Conservation (phyloP, 495 filamentous ascomycete species). For the Pseudomonodictys pantanalensis region DNA sequence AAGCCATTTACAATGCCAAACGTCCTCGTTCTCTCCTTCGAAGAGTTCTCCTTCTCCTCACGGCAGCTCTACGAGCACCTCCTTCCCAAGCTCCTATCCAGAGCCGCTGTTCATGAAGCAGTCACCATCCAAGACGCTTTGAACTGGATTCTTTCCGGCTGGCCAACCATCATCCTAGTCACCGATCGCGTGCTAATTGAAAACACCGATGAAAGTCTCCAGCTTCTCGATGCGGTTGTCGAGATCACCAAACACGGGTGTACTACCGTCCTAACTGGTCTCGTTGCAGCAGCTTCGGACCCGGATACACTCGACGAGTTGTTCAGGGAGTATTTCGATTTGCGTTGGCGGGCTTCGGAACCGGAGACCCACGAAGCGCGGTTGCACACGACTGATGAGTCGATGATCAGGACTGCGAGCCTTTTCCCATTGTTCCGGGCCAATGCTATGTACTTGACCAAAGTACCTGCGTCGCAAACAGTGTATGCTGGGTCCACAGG, state of each 20-base stretch:
- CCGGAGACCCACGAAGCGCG: neutral
- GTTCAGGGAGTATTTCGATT: conserved; percentile 20
- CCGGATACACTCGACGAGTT: neutral
- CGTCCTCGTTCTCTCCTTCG: conserved; percentile 27
- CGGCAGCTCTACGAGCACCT: conserved; percentile 27
- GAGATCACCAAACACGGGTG: conserved; percentile 26
- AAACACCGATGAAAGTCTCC: conserved; percentile 10
- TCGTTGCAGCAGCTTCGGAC: conserved; percentile 17
- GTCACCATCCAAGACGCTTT: conserved; percentile 25
- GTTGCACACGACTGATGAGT: conserved; percentile 7
- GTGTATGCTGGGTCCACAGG: conserved; percentile 16
- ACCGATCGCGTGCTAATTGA: conserved; percentile 19
- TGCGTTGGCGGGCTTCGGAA: conserved; percentile 18
- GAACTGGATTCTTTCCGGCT: conserved; percentile 23
- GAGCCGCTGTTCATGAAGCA: conserved; percentile 27
- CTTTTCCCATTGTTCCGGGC: conserved; percentile 9
- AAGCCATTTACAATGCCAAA: conserved; percentile 14
- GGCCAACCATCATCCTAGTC: conserved; percentile 27
- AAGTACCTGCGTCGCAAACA: conserved; percentile 15
- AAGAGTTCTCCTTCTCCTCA: conserved; percentile 32
- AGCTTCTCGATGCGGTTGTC: conserved; percentile 13
- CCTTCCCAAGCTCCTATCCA: conserved; percentile 25
- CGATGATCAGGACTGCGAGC: conserved; percentile 15
- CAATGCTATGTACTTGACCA: conserved; percentile 21
- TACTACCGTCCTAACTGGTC: conserved; percentile 27